Evolutionary conservation across 306 rosid genomes (phyloP), one percentile per base, ranked within the genome.

Genomic region (Malus asiatica): DNA sequence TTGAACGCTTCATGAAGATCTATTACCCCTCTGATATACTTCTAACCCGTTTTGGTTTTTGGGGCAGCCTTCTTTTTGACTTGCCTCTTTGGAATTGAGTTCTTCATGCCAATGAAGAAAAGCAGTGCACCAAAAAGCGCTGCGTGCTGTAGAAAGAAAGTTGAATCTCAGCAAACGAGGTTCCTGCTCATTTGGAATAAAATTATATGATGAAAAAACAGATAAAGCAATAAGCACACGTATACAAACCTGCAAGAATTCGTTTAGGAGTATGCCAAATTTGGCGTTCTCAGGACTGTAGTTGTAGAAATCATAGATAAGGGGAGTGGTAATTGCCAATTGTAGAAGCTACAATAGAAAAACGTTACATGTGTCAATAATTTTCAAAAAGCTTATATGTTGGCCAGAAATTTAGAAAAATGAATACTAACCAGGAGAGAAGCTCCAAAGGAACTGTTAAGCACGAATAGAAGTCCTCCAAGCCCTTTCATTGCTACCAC

Each of bases 41-140:
- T 81, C 86, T 90, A 91, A 74, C 19, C 44, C 12, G 87, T 79
- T 78, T 91, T 90, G 75, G 98, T 20, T 80, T 94, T 94, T 20
- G 86, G 89, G 75, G 85, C 82, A 83, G 84, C 81, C 87, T 86
- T 92, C 91, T 87, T 93, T 89, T 86, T 90, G 70, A 61, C 59
- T 68, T 84, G 94, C 76, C 86, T 90, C 83, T 81, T 84, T 68
- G 87, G 83, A 77, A 86, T 89, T 10, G 93, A 87, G 80, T 81
- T 86, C 89, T 92, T 94, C 88, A 93, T 87, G 75, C 91, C 98
- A 1, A 89, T 72, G 76, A 92, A 94, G 84, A 94, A 92, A 46
- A 94, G 85, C 83, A 92, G 76, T 23, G 98, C 96, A 59, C 98
- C 98, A 53, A 84, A 85, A 72, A 94, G 86, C 68, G 98, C 96